phyloP scores from a whole-genome alignment of 768 basidiomycete genomes.

The Tylopilus sp. region DNA sequence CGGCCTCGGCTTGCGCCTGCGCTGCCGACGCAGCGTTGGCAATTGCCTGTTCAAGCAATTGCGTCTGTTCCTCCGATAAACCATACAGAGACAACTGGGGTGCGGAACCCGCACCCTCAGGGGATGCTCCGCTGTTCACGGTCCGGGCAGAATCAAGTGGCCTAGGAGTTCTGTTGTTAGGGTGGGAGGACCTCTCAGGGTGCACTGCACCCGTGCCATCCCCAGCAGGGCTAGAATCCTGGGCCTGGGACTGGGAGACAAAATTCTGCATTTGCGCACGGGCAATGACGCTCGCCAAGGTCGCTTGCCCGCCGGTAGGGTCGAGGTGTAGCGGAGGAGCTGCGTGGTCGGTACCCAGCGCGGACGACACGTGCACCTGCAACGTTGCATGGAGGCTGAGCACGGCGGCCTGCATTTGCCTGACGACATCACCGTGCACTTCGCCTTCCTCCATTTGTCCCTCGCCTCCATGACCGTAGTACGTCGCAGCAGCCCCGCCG shows the following conservation, averaged over 20 bases:
- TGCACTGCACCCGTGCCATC: neutral
- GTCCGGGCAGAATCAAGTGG: constrained; percentile 7
- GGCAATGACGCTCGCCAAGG: constrained; percentile 68
- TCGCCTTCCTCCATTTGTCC: constrained; percentile 59
- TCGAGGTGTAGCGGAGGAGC: constrained; percentile 35
- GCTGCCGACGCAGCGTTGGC: constrained; percentile 71
- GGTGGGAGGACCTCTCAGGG: constrained; percentile 13
- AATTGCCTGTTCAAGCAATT: constrained; percentile 67
- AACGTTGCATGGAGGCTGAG: constrained; percentile 53
- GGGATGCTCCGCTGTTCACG: constrained; percentile 6
- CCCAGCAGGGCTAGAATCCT: constrained; percentile 1
- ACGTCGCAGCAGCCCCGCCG: constrained; percentile 10
- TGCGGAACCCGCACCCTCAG: constrained; percentile 7
- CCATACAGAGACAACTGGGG: constrained; percentile 63
- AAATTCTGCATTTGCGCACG: constrained; percentile 58
- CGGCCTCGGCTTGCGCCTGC: constrained; percentile 75
- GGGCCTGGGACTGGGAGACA: constrained; percentile 18
- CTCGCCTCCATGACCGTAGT: constrained; percentile 14
- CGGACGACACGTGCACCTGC: constrained; percentile 54
- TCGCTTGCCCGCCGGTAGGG: constrained; percentile 58
- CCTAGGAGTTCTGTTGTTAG: constrained; percentile 1
- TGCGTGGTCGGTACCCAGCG: constrained; percentile 42
- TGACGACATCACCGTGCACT: constrained; percentile 45
- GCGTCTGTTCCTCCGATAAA: constrained; percentile 69
- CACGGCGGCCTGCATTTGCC: constrained; percentile 49